These are phyloP conservation scores for Dicorynia guianensis DNA, from an alignment of 306 rosid genomes.

Conservation along the genomic window DNA sequence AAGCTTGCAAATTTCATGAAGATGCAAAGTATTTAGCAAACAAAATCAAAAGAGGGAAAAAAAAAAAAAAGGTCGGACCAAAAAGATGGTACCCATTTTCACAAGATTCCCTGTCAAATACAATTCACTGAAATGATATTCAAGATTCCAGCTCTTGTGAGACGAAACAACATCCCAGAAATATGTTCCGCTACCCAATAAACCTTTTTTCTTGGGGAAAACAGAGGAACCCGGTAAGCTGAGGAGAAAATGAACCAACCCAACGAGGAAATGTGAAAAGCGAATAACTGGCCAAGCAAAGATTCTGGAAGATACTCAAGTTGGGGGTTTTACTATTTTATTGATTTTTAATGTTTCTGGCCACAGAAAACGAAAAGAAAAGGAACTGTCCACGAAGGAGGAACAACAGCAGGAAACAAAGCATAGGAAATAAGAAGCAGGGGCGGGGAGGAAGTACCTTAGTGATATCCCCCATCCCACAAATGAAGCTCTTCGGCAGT, in stretches of 20 bases:
- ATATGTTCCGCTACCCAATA: not conserved
- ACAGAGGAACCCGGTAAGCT: conserved; percentile 25
- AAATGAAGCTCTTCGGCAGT: not conserved
- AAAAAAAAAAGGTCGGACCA: not conserved
- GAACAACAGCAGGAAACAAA: not conserved
- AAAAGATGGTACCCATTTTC: conserved; percentile 29
- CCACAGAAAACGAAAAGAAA: not conserved
- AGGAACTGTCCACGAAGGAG: conserved; percentile 39
- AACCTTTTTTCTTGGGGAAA: not conserved
- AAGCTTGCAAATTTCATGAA: conserved; percentile 24
- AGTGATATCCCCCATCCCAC: not conserved
- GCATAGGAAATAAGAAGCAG: not conserved
- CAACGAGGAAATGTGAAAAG: not conserved
- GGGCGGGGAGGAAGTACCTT: too few relatives aligned
- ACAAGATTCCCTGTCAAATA: conserved; percentile 37
- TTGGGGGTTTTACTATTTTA: conserved; percentile 4
- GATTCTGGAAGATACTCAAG: conserved; percentile 56
- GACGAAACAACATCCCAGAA: not conserved
- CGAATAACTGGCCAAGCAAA: conserved; percentile 35
- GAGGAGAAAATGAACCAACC: not conserved
- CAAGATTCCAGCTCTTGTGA: conserved; percentile 17
- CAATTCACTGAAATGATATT: not conserved
- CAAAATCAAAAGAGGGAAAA: conserved; percentile 16
- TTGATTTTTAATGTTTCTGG: not conserved
- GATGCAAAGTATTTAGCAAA: conserved; percentile 3